A percentile compares a stretch with the other conserved stretches of the same genome.
Evolutionary conservation across 257 asterid species (phyloP).

Genomic region (Jacaranda mimosifolia): DNA sequence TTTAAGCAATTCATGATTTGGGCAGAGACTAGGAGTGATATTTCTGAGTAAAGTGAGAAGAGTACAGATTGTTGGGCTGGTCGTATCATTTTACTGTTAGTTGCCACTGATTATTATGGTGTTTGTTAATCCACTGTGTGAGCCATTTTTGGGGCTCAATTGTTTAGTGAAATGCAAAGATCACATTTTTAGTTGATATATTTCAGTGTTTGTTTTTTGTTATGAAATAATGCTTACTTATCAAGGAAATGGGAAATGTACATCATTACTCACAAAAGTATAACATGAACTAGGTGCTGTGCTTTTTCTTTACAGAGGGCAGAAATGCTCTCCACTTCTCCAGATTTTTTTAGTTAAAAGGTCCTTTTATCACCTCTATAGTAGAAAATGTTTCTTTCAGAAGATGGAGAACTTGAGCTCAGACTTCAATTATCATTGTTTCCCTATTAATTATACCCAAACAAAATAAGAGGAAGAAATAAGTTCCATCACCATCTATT

Average conservation of each 20-base stretch:
- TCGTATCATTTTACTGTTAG: background rate
- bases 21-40: background rate
- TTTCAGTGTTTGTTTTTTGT: constrained; percentile 2
- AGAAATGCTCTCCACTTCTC: background rate
- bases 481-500: constrained; percentile 8
- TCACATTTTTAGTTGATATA: background rate
- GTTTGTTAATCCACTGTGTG: background rate
- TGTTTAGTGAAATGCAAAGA: background rate
- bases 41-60: background rate
- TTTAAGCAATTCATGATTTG: constrained; percentile 6
- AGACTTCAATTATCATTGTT: background rate
- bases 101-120: background rate
- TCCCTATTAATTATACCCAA: constrained; percentile 5
- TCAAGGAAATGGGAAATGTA: constrained; percentile 15
- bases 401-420: constrained; percentile 12
- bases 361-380: background rate
- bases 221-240: background rate
- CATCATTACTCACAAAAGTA: background rate
- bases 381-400: background rate
- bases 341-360: background rate
- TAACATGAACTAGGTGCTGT: background rate
- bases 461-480: constrained; percentile 20
- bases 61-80: background rate
- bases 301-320: background rate
- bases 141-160: background rate